A percentile compares a stretch with the other conserved stretches of the same genome.
Evolutionary conservation across 495 filamentous ascomycete species (phyloP).

Genomic region (Cenococcum geophilum): DNA sequence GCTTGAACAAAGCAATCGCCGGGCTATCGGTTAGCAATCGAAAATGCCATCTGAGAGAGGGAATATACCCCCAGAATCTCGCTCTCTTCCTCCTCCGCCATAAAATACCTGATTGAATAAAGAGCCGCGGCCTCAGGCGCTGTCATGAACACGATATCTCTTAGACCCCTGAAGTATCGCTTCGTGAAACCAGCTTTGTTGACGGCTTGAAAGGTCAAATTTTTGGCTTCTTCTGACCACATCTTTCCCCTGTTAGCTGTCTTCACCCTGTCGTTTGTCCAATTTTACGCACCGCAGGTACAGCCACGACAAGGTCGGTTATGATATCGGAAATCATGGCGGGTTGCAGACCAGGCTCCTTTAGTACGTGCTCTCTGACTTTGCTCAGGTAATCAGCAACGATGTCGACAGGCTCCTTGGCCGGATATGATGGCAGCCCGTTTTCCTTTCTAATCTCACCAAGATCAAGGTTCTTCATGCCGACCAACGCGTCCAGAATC

Average conservation of each 20-base stretch:
- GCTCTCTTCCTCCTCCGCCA: neutral
- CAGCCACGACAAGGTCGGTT: neutral
- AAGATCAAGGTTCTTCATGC: conserved; percentile 5
- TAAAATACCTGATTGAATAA: neutral
- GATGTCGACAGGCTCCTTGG: neutral
- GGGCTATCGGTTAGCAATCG: no score
- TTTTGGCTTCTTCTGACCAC: neutral
- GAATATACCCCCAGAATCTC: no score
- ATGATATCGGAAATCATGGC: neutral
- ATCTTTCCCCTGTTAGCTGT: neutral
- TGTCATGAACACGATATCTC: neutral
- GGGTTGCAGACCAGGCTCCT: no score
- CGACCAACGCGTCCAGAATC: neutral
- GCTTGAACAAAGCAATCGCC: neutral
- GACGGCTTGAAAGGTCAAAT: neutral
- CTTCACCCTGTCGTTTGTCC: no score
- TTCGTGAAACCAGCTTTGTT: neutral
- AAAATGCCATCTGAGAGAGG: no score
- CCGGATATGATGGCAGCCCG: neutral
- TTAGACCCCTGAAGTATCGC: neutral
- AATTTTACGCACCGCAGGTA: neutral
- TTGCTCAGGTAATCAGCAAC: neutral
- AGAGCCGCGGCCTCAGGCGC: neutral
- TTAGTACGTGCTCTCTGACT: neutral
- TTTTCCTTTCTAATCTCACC: neutral